Conservation (phyloP, 129 eudicot genomes). For the Lactuca saligna region DNA sequence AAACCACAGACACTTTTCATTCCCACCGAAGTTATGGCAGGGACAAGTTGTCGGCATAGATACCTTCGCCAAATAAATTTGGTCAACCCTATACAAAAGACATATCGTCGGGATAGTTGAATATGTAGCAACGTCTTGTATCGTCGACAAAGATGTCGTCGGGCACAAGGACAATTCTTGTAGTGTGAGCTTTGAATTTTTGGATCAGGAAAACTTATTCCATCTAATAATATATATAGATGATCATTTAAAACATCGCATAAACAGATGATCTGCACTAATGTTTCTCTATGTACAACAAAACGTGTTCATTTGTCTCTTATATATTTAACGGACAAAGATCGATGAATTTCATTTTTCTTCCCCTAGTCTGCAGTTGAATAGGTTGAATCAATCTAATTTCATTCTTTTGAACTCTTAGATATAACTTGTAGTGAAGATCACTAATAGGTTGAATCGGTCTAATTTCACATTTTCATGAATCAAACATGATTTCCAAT, state of each 20-base stretch:
- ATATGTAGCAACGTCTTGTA: too few relatives aligned
- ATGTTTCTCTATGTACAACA: conserved; percentile 20
- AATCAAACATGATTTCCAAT: not conserved
- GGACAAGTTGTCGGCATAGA: too few relatives aligned
- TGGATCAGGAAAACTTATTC: too few relatives aligned
- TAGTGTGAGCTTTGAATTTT: too few relatives aligned
- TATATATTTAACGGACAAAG: conserved; percentile 2
- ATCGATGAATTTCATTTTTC: conserved; percentile 15
- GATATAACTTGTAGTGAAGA: conserved; percentile 9
- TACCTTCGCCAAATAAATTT: too few relatives aligned
- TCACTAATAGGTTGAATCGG: not conserved
- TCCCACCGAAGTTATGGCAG: too few relatives aligned
- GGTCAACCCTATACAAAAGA: too few relatives aligned
- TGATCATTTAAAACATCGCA: not conserved
- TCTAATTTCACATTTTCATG: not conserved
- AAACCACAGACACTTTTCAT: too few relatives aligned
- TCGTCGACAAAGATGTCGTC: too few relatives aligned
- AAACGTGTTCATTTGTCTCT: not conserved
- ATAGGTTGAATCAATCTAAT: conserved; percentile 26
- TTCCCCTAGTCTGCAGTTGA: conserved; percentile 23
- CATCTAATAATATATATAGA: too few relatives aligned
- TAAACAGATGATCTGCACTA: conserved; percentile 6
- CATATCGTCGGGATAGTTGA: too few relatives aligned
- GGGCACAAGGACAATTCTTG: too few relatives aligned
- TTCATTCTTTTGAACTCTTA: conserved; percentile 6